Conservation (phyloP, 345 rosid species). For the Gossypium bickii region DNA sequence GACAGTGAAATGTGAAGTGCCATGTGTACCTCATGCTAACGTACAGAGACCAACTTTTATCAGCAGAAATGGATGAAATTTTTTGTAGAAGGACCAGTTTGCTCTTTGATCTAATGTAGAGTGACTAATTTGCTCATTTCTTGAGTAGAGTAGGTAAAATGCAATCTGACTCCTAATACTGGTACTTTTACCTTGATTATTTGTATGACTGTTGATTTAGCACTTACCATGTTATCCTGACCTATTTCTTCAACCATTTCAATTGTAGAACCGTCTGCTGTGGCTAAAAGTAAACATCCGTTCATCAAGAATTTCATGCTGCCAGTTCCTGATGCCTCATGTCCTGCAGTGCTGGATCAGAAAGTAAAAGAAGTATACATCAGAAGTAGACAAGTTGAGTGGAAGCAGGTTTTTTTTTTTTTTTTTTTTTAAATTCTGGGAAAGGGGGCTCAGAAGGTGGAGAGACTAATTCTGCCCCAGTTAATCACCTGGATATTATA, state of each 20-base stretch:
- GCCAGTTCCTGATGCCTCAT: conserved; percentile 52
- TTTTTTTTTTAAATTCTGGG: neutral
- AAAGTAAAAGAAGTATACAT: neutral
- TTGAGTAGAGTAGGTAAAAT: too few relatives aligned
- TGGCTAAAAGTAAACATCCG: conserved; percentile 48
- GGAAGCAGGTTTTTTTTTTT: neutral
- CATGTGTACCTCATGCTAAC: too few relatives aligned
- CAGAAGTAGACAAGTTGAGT: neutral
- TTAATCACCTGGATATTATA: neutral
- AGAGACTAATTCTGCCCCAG: neutral
- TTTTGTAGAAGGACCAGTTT: too few relatives aligned
- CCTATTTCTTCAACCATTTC: conserved; percentile 49
- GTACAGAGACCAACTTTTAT: too few relatives aligned
- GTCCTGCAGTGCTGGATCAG: conserved; percentile 41
- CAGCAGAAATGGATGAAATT: too few relatives aligned
- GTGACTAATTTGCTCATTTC: too few relatives aligned
- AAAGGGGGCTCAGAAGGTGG: neutral
- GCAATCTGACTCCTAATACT: too few relatives aligned
- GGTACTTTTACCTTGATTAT: too few relatives aligned
- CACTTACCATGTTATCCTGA: conserved; percentile 37
- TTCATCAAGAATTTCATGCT: conserved; percentile 50
- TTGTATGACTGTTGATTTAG: neutral
- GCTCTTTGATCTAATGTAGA: too few relatives aligned
- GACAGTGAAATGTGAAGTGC: too few relatives aligned
- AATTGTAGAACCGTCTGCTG: conserved; percentile 41